Base-by-base conservation (phyloP, 2,329 filamentous ascomycete species). In the Calonectria leucothoes region DNA sequence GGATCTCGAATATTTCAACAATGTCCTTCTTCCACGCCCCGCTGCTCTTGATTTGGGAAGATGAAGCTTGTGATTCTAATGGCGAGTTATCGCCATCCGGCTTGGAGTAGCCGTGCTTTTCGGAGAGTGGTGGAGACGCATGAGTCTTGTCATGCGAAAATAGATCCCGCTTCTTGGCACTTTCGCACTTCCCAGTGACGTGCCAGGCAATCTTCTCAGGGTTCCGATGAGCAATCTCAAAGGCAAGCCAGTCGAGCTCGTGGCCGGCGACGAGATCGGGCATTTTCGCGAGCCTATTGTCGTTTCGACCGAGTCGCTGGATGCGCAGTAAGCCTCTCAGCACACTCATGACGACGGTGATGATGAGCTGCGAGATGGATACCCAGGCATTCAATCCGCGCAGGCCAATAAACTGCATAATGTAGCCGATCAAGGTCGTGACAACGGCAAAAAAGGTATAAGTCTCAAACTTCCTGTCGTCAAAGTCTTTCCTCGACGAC, bases 401-500 rank as follows among this genome's bases (percentile, higher is more conserved):
- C 55, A 59, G n/a, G 29, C 55, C 55, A 6, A 59, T 59, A 17
- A 59, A 59, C 55, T 59, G 55, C 55, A 59, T 59, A 11, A 59
- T 39, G 33, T 59, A 59, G n/a, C 55, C 55, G 8, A 59, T 23
- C 15, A 59, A 15, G 11, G 55, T 59, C 8, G 23, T 27, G 6
- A 59, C 25, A 33, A 59, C 55, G 33, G 55, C 55, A 27, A 59
- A 59, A 37, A 37, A 59, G 55, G 55, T 59, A 12, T 37, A 59
- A 17, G n/a, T 27, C 33, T 59, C 55, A 59, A 59, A 59, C 23
- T 27, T 59, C 25, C 55, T 59, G 23, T 59, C 33, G 23, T 59
- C 55, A 59, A 59, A 59, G 33, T 59, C 55, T 23, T 59, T 59
- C 33, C 55, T 59, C n/a, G 55, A 59, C n/a, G 55, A 59, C 15